phyloP scores from a whole-genome alignment of 768 basidiomycete genomes.

The Tremella yokohamensis region DNA sequence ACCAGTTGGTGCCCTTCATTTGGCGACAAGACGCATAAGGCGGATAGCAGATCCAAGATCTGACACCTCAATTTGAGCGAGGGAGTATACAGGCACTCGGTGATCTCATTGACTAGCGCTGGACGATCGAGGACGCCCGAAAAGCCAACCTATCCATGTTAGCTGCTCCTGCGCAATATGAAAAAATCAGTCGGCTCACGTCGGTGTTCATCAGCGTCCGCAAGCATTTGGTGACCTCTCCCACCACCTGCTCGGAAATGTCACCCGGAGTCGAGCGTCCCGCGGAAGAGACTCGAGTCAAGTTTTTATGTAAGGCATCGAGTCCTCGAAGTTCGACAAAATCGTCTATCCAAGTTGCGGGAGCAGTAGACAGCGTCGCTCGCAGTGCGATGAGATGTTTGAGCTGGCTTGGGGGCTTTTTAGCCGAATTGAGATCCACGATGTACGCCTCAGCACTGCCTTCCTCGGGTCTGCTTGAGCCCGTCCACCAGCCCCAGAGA shows the following conservation, averaged over 20 bases:
- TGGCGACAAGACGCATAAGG: constrained; percentile 70
- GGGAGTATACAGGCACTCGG: constrained; percentile 65
- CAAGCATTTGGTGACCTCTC: constrained; percentile 75
- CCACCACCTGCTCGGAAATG: constrained; percentile 63
- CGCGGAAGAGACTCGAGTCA: not conserved
- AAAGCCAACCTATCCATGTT: constrained; percentile 65
- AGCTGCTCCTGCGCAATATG: not conserved
- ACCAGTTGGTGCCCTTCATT: constrained; percentile 70
- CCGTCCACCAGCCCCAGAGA: constrained; percentile 75
- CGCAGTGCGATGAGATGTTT: constrained; percentile 78
- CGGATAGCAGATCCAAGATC: constrained; percentile 74
- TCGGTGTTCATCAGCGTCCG: constrained; percentile 79
- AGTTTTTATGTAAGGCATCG: constrained; percentile 54
- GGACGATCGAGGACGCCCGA: constrained; percentile 63
- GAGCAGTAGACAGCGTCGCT: constrained; percentile 79
- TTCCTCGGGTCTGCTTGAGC: constrained; percentile 55
- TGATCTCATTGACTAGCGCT: constrained; percentile 66
- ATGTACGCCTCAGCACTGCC: constrained; percentile 47
- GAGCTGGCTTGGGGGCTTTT: constrained; percentile 60
- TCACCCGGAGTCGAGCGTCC: constrained; percentile 55
- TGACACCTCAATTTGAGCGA: constrained; percentile 68
- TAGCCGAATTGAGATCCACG: constrained; percentile 1
- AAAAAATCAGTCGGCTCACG: constrained; percentile 54
- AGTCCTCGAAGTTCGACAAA: constrained; percentile 71
- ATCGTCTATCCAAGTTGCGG: constrained; percentile 69